Evolutionary conservation across 140 eudicot genomes (phyloP).

Genomic region (Cichorium intybus): DNA sequence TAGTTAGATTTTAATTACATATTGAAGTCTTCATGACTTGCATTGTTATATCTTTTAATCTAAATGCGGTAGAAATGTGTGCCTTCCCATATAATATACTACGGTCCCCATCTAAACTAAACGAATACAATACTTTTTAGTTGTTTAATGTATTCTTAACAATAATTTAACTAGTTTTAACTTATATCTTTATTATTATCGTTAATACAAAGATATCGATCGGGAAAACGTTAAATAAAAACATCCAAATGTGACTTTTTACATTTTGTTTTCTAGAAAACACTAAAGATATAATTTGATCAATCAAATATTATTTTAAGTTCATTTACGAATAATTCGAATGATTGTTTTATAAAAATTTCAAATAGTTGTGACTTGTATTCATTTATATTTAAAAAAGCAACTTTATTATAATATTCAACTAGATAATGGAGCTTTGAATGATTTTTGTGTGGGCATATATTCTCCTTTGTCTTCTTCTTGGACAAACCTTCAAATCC

Average conservation of each 20-base stretch:
- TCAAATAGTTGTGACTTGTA: conserved; percentile 2
- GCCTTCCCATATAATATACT: not conserved
- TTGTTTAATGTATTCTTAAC: not conserved
- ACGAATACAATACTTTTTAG: not conserved
- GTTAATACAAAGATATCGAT: not conserved
- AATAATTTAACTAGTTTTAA: not conserved
- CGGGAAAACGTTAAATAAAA: not conserved
- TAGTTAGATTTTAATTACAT: not conserved
- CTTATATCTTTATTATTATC: too few relatives aligned
- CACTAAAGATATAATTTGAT: not conserved
- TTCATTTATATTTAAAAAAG: not conserved
- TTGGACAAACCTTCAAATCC: conserved; percentile 26
- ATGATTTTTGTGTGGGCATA: conserved; percentile 1
- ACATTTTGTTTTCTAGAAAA: not conserved
- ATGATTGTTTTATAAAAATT: not conserved
- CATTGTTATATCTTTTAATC: not conserved
- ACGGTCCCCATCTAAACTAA: not conserved
- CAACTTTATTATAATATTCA: conserved; percentile 4
- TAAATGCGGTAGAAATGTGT: not conserved
- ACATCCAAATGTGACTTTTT: not conserved
- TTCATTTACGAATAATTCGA: too few relatives aligned
- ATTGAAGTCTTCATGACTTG: not conserved
- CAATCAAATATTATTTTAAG: not conserved
- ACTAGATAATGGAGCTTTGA: not conserved
- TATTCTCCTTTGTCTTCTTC: conserved; percentile 20